Base-by-base conservation (phyloP, 768 basidiomycete species). In the Neoboletus brunneissimus region DNA sequence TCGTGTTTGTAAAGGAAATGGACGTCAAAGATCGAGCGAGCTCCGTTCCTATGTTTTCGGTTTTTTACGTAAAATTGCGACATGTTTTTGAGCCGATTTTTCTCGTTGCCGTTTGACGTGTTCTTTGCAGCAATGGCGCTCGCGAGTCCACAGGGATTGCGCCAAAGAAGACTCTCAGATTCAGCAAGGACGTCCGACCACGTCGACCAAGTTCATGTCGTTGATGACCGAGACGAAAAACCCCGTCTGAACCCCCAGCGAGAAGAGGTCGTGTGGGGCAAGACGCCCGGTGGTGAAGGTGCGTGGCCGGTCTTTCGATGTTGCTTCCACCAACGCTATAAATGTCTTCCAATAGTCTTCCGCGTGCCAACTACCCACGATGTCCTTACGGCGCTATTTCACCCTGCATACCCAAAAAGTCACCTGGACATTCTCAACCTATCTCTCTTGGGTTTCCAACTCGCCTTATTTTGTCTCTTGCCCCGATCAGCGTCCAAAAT, bases 311-410 rank as follows among this genome's bases (percentile, higher is more conserved):
- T 27, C 25, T 46, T 50, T 29, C 48, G 37, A 54, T 40, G 29
- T 25, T 50, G 20, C 35, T 49, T 49, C 49, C 51, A 51, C 18
- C 55, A 25, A 15, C 57, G 27, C 58, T 34, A 16, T 54, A 49
- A 47, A 47, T 53, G 29, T 37, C 23, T 11, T 53, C 48, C 48
- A 18, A 29, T 59, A 98, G 94, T 97, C 8, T 99, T 99, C 69
- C 83, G 85, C 57, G 92, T 96, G 43, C 94, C 94, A 12, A 91
- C 93, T 20, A 96, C 94, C 0, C 89, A 94, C 70, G 91, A 94
- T 70, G 90, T 94, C 20, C 68, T 95, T 60, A 94, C 93, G 0
- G 84, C 85, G 2, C 77, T 96, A 6, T 91, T 96, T 69, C 80
- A 93, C 71, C 93, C 93, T 4, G 76, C 78, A 0, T 85, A 89